phyloP scores from a whole-genome alignment of 1,284 basidiomycete species.

The Trametes sp. region DNA sequence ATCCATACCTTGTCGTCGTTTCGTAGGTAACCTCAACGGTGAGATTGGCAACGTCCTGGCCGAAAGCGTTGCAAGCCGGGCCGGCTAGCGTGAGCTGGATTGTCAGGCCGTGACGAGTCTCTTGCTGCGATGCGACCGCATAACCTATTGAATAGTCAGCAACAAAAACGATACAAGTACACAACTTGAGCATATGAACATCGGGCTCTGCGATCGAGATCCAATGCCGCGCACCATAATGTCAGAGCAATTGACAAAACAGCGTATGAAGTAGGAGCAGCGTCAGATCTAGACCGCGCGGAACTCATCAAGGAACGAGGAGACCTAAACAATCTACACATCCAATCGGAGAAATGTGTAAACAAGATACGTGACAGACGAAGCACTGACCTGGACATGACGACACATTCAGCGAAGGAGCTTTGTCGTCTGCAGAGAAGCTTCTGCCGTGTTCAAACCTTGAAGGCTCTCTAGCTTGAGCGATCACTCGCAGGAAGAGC shows the following conservation, averaged over 20 bases:
- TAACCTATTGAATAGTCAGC: conserved; percentile 54
- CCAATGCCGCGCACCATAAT: not conserved
- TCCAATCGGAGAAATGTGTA: conserved; percentile 17
- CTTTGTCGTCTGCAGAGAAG: conserved; percentile 9
- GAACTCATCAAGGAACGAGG: not conserved
- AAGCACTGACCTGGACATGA: conserved; percentile 31
- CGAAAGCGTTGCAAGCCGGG: conserved; percentile 74
- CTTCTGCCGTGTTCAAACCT: conserved; percentile 17
- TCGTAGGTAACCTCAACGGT: conserved; percentile 75
- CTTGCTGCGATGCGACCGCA: conserved; percentile 51
- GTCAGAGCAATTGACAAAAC: not conserved
- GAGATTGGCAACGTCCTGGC: conserved; percentile 67
- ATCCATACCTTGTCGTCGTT: conserved; percentile 48
- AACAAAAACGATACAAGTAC: not conserved
- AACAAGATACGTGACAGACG: conserved; percentile 3
- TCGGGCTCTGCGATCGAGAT: not conserved
- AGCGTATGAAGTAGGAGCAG: not conserved
- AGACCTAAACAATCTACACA: conserved; percentile 1
- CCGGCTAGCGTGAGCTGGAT: conserved; percentile 68
- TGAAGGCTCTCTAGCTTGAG: conserved; percentile 22
- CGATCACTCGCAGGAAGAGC: conserved; percentile 19
- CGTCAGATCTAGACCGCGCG: not conserved
- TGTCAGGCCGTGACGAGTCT: conserved; percentile 58
- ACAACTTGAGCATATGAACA: not conserved
- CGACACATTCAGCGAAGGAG: conserved; percentile 28